A percentile compares a stretch with the other conserved stretches of the same genome.
phyloP scores from a whole-genome alignment of 306 rosid species.

The Heteromeles arbutifolia region DNA sequence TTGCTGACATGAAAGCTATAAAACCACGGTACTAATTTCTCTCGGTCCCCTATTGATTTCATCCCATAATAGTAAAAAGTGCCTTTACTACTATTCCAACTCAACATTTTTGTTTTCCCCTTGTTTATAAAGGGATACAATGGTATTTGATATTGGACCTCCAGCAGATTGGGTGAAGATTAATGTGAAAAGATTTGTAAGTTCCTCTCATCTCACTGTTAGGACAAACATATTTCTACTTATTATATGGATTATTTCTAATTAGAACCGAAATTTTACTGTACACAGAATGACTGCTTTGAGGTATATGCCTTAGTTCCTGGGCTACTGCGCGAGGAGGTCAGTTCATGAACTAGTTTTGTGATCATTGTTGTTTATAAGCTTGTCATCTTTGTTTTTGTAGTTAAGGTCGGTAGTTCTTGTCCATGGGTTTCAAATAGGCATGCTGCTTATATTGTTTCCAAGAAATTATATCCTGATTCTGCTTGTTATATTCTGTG shows the following conservation, averaged over 20 bases:
- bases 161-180: conserved; percentile 81
- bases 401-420: neutral
- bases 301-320: conserved; percentile 77
- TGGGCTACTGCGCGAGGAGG: conserved; percentile 81
- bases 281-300: conserved; percentile 55
- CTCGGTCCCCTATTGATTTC: neutral
- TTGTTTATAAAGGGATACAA: conserved; percentile 39
- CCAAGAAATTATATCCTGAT: neutral
- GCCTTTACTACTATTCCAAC: neutral
- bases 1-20: conserved; percentile 48
- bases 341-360: conserved; percentile 8
- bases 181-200: conserved; percentile 67
- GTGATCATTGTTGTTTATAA: neutral
- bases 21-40: conserved; percentile 47
- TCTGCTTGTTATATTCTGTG: neutral
- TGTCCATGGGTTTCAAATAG: neutral
- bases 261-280: neutral
- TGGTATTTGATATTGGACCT: conserved; percentile 59
- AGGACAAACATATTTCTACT: neutral
- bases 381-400: neutral
- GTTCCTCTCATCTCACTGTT: conserved; percentile 13
- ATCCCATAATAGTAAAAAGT: neutral
- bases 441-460: neutral
- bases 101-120: neutral
- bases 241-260: neutral